Percentiles rank a stretch among this genome's conserved stretches.
Conservation (phyloP, 768 basidiomycete species). For the Rhodotorula kratochvilovae region DNA sequence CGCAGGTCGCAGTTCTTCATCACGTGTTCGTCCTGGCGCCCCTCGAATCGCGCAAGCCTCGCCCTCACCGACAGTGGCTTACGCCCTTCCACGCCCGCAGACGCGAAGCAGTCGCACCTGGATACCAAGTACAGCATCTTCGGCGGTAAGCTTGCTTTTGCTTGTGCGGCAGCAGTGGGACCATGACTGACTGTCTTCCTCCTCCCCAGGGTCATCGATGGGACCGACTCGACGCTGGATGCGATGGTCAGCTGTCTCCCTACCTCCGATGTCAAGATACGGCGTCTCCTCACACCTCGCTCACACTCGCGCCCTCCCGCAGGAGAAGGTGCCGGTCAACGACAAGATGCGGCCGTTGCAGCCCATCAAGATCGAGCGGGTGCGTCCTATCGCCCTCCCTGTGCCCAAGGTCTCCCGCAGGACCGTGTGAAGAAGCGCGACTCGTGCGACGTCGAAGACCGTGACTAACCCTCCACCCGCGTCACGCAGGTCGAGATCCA, state of each 20-base stretch:
- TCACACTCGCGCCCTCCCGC: background rate
- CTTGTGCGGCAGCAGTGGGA: background rate
- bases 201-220: conserved; percentile 73
- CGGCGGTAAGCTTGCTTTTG: conserved; percentile 54
- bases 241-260: conserved; percentile 65
- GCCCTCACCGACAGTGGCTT: no score
- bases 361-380: conserved; percentile 77
- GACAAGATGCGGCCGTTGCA: conserved; percentile 79
- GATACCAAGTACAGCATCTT: conserved; percentile 89
- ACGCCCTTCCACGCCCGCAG: no score
- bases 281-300: no score
- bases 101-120: conserved; percentile 86
- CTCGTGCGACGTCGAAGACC: no score
- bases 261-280: no score
- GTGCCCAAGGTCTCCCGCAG: no score
- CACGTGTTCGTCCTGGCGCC: conserved; percentile 23
- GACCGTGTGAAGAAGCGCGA: no score
- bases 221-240: conserved; percentile 86
- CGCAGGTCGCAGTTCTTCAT: conserved; percentile 53
- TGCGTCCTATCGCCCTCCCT: conserved; percentile 48
- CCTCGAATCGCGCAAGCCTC: background rate
- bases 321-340: conserved; percentile 65
- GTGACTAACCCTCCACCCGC: no score
- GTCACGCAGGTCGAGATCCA: conserved; percentile 61
- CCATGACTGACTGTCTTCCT: background rate